Base-by-base conservation (phyloP, 2,329 filamentous ascomycete genomes). In the Sarocladiaceae sp. region DNA sequence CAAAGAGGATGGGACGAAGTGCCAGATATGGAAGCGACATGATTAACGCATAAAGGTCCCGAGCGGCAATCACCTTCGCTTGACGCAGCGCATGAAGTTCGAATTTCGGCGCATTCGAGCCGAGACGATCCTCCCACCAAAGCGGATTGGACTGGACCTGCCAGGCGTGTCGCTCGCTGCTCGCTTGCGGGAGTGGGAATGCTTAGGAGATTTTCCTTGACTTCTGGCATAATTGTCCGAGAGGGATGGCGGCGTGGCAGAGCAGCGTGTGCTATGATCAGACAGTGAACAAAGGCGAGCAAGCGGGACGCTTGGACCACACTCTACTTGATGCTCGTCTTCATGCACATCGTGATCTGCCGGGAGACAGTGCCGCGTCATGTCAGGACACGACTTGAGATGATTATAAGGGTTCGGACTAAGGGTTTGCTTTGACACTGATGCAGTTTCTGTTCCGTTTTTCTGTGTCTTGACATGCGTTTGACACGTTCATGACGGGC, bases 221-320 rank as follows among this genome's bases (percentile, higher is more conserved):
- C 3, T 23, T 26, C 15, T 48, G 44, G 44, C 44, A 48, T 29
- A 48, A 48, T 48, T 48, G 44, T 48, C 44, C 44, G 37, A 42
- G 25, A 46, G 3, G 23, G 40, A 18, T n/a, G 39, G 20, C 17
- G 15, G 22, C 17, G 20, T 22, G 18, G n/a, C n/a, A n/a, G n/a
- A n/a, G 23, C n/a, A 17, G 23, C 18, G 17, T 46, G 44, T 48
- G 44, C 44, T 48, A 48, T 48, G 44, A 26, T 22, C 44, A 48
- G 15, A 12, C 10, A 20, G 25, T 33, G 44, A n/a, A 33, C 26
- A 48, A 17, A 31, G 33, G 44, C 44, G 44, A 33, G 26, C 11
- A 33, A 22, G n/a, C 44, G 44, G 44, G 44, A 33, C 25, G 44
- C 44, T 48, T 48, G 31, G 44, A 48, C 44, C 44, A 48, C 44